Conservation (phyloP, 768 basidiomycete species). For the Podaxis rugospora region DNA sequence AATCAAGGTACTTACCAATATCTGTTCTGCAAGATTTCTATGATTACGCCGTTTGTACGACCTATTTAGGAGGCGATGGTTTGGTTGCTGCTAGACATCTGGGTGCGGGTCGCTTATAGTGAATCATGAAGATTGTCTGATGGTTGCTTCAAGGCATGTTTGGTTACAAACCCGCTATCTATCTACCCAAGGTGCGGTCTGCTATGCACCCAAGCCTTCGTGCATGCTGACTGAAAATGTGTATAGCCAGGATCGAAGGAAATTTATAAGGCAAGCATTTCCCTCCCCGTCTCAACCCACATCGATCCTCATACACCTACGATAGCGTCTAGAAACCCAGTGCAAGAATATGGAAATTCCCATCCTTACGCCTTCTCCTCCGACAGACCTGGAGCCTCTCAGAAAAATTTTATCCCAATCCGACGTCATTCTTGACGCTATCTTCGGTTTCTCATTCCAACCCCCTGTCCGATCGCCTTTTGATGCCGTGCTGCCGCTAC, state of each 20-base stretch:
- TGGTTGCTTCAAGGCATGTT: conserved; percentile 64
- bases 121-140: neutral
- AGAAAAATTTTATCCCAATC: conserved; percentile 47
- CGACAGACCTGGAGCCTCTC: conserved; percentile 39
- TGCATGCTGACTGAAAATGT: neutral
- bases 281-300: neutral
- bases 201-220: too few species aligned
- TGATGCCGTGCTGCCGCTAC: conserved; percentile 63
- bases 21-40: neutral
- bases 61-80: conserved; percentile 75
- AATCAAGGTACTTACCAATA: conserved; percentile 64
- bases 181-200: conserved; percentile 83
- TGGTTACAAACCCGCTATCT: conserved; percentile 84
- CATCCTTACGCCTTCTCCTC: conserved; percentile 46
- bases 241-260: conserved; percentile 85
- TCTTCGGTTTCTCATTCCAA: conserved; percentile 98
- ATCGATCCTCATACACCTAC: neutral
- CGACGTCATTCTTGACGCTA: conserved; percentile 89
- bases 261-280: conserved; percentile 65
- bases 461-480: conserved; percentile 90
- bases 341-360: conserved; percentile 87
- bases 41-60: neutral
- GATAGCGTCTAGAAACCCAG: conserved; percentile 76
- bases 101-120: conserved; percentile 37
- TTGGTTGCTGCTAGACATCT: conserved; percentile 95